Evolutionary conservation across 805 yeast genomes (phyloP).

Genomic region (Nakazawaea siamensis): DNA sequence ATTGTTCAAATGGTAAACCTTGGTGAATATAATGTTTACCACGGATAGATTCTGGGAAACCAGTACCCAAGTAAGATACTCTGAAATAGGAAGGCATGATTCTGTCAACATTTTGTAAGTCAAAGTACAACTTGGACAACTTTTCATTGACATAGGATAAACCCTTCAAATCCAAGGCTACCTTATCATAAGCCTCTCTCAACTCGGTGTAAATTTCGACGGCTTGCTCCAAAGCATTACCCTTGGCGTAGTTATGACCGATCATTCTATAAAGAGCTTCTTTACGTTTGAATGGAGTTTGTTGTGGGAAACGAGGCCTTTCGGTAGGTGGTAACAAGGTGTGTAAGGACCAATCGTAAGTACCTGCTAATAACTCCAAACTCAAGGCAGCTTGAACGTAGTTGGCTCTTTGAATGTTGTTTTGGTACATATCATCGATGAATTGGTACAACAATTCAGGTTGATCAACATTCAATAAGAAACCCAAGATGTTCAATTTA

Average conservation of each 20-base stretch:
- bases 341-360: slow-evolving; percentile 67
- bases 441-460: slow-evolving; percentile 79
- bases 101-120: slow-evolving; percentile 61
- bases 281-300: slow-evolving; percentile 73
- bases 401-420: slow-evolving; percentile 50
- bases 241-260: slow-evolving; percentile 61
- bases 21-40: slow-evolving; percentile 76
- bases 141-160: slow-evolving; percentile 63
- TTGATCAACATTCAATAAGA: slow-evolving; percentile 65
- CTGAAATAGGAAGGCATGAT: slow-evolving; percentile 71
- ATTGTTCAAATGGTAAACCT: slow-evolving; percentile 82
- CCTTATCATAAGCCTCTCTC: slow-evolving; percentile 62
- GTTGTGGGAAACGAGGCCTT: slow-evolving; percentile 72
- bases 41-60: slow-evolving; percentile 73
- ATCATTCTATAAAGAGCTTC: slow-evolving; percentile 63
- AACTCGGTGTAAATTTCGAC: slow-evolving; percentile 71
- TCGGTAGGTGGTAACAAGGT: slow-evolving; percentile 44
- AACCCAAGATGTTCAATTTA: slow-evolving; percentile 66
- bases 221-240: slow-evolving; percentile 73
- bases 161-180: slow-evolving; percentile 70
- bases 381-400: slow-evolving; percentile 79
- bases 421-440: slow-evolving; percentile 64
- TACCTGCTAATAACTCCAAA: slow-evolving; percentile 67
- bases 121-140: slow-evolving; percentile 59
- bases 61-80: slow-evolving; percentile 74